Conservation (phyloP, 768 basidiomycete genomes). For the Mycena maculata region DNA sequence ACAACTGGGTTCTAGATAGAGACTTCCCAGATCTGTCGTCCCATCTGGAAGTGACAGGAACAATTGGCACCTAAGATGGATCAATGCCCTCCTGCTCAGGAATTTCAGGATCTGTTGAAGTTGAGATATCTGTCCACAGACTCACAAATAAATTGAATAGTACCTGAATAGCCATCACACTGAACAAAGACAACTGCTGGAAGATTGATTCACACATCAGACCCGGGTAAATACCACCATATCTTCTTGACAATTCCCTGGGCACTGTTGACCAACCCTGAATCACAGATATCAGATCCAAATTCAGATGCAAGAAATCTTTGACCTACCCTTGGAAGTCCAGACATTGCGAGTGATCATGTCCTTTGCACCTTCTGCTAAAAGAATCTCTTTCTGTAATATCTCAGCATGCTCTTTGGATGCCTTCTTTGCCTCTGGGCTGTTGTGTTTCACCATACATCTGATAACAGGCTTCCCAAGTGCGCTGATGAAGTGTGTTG, state of each 20-base stretch:
- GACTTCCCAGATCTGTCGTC: too few relatives aligned
- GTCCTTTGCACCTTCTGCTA: conserved; percentile 36
- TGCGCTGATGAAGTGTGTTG: background rate
- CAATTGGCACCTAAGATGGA: conserved; percentile 21
- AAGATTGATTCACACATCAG: too few relatives aligned
- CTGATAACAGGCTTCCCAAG: conserved; percentile 7
- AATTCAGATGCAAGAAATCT: background rate
- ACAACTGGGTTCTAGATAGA: too few relatives aligned
- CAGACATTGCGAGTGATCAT: conserved; percentile 43
- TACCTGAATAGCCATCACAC: conserved; percentile 18
- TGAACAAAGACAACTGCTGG: conserved; percentile 17
- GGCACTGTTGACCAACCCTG: conserved; percentile 16
- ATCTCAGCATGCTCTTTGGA: conserved; percentile 40
- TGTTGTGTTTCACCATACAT: conserved; percentile 31
- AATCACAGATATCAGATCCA: background rate
- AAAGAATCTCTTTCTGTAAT: conserved; percentile 33
- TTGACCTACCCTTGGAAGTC: conserved; percentile 29
- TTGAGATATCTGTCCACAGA: background rate
- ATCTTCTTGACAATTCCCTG: too few relatives aligned
- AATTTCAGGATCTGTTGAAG: background rate
- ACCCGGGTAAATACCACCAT: too few relatives aligned
- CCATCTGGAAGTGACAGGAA: conserved; percentile 10
- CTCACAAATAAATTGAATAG: background rate
- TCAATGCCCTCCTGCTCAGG: conserved; percentile 4
- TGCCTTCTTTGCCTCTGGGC: conserved; percentile 29